phyloP scores from a whole-genome alignment of 2,329 filamentous ascomycete genomes.

The Alternaria postmessia region DNA sequence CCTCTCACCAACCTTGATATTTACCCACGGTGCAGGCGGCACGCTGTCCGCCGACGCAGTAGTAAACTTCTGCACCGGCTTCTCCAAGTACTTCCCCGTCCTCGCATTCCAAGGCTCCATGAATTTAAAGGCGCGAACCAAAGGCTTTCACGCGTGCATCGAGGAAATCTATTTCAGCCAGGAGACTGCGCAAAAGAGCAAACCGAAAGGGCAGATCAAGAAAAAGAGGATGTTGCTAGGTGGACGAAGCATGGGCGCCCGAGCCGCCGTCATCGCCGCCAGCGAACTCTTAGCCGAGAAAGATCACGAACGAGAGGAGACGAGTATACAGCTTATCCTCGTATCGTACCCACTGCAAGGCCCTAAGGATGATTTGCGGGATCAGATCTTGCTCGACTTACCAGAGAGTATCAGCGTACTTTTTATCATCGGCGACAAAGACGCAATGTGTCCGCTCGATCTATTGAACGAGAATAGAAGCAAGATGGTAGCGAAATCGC shows the following conservation, averaged over 20 bases:
- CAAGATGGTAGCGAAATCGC: slow-evolving; percentile 51
- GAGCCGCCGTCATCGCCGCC: slow-evolving; percentile 53
- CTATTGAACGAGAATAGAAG: slow-evolving; percentile 35
- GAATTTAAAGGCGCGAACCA: slow-evolving; percentile 51
- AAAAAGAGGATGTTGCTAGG: slow-evolving; percentile 37
- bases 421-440: slow-evolving; percentile 50
- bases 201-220: fast-evolving
- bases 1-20: slow-evolving; percentile 40
- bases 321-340: slow-evolving; percentile 42
- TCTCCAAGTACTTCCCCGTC: slow-evolving; percentile 23
- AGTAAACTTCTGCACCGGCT: slow-evolving; percentile 52
- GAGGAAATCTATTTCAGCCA: slow-evolving; percentile 20
- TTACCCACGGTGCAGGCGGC: slow-evolving; percentile 58
- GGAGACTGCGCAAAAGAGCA: neutral
- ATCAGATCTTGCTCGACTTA: slow-evolving; percentile 51
- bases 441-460: slow-evolving; percentile 35
- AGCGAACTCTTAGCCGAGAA: neutral
- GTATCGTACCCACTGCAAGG: slow-evolving; percentile 54
- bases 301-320: neutral
- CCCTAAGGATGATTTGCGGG: slow-evolving; percentile 46
- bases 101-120: slow-evolving; percentile 53
- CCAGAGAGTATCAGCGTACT: slow-evolving; percentile 42
- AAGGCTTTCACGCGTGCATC: slow-evolving; percentile 50
- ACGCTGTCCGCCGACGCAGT: slow-evolving; percentile 51
- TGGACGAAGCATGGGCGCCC: slow-evolving; percentile 56